Conservation (phyloP, 345 rosid genomes). For the Carallia pectinifolia region DNA sequence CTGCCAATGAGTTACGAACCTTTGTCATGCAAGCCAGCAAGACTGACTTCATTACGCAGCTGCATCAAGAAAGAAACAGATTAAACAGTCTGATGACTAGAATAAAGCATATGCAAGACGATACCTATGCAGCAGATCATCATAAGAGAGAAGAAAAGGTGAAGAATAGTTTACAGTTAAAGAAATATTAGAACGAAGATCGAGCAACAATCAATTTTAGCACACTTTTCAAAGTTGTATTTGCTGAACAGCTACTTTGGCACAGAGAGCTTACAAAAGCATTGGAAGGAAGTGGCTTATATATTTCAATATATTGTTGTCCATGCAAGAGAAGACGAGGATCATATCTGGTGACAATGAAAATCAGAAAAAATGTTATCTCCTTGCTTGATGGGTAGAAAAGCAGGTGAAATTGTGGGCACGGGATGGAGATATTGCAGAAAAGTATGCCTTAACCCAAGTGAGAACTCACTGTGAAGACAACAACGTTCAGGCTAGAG, state of each 20-base stretch:
- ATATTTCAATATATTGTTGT: constrained; percentile 80
- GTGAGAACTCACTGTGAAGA: not conserved
- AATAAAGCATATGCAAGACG: not conserved
- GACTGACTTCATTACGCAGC: constrained; percentile 55
- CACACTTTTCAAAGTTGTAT: not conserved
- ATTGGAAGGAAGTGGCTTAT: constrained; percentile 68
- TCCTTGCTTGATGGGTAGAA: not conserved
- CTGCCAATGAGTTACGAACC: constrained; percentile 38
- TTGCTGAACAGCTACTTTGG: not conserved
- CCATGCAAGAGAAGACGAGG: constrained; percentile 78
- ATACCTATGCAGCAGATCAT: not conserved
- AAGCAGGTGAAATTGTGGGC: not conserved
- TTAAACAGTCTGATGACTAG: not conserved
- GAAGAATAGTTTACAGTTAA: not conserved
- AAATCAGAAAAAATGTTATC: constrained; percentile 7
- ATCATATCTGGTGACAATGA: constrained; percentile 51
- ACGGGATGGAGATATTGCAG: not conserved
- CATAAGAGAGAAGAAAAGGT: too few relatives aligned
- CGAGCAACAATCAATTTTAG: not conserved
- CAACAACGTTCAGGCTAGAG: not conserved
- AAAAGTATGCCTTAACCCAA: not conserved
- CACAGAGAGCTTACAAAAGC: constrained; percentile 52
- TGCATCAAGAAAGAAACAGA: constrained; percentile 35
- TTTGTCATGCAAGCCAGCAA: constrained; percentile 94
- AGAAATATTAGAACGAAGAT: not conserved